Conservation (phyloP, 805 yeast species). For the Nakazawaea anatomiae region DNA sequence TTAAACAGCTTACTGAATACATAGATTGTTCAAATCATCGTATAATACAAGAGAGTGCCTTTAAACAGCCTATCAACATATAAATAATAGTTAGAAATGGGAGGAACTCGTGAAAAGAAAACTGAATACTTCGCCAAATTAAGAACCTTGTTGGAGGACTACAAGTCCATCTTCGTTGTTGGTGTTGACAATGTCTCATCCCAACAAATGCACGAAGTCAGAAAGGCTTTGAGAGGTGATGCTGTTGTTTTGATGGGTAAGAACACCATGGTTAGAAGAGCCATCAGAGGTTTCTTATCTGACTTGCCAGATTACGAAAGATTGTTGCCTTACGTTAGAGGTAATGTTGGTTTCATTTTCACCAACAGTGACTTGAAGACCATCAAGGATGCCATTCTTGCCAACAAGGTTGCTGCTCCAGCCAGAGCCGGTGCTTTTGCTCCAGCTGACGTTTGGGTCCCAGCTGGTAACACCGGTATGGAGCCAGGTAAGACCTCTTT, state of each 20-base stretch:
- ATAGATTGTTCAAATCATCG: not conserved
- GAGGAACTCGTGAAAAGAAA: constrained; percentile 99
- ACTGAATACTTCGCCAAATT: constrained; percentile 91
- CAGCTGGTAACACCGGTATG: constrained; percentile 99
- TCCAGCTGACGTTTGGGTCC: constrained; percentile 95
- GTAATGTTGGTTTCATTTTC: constrained; percentile 99
- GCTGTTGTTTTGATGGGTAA: constrained; percentile 99
- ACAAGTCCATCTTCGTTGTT: constrained; percentile 97
- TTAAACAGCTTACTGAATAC: not conserved
- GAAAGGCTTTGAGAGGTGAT: constrained; percentile 92
- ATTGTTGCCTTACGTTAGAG: constrained; percentile 89
- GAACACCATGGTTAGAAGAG: constrained; percentile 99
- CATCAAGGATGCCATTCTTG: constrained; percentile 80
- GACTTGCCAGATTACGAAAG: constrained; percentile 97
- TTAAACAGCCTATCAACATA: constrained; percentile 83
- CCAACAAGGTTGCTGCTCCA: constrained; percentile 99
- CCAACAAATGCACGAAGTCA: constrained; percentile 99
- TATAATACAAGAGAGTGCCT: constrained; percentile 33
- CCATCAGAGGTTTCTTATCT: constrained; percentile 89
- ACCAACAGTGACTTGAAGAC: constrained; percentile 92
- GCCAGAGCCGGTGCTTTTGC: constrained; percentile 99
- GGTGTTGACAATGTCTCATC: constrained; percentile 99
- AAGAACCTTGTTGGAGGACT: constrained; percentile 91
- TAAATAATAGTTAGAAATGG: constrained; percentile 83
- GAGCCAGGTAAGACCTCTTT: constrained; percentile 99